These are phyloP conservation scores for Cylindricascospora bacillispora DNA, from an alignment of 1,139 yeast species.

Conservation along the genomic window DNA sequence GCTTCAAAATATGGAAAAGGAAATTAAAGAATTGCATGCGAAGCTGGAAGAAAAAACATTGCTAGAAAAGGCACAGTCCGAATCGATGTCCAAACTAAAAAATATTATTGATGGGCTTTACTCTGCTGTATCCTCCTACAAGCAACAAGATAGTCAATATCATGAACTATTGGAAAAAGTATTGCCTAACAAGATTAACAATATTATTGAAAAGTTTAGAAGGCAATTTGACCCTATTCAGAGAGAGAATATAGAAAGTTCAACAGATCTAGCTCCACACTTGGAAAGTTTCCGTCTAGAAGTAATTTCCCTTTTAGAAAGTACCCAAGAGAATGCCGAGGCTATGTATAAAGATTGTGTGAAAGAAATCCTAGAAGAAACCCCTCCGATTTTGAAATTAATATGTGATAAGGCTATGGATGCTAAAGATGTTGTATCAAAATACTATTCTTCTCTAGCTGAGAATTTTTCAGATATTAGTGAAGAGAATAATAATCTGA, in stretches of 20 bases:
- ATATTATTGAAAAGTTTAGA: conserved; percentile 11
- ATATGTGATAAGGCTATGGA: conserved; percentile 9
- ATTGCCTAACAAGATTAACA: conserved; percentile 1
- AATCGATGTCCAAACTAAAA: conserved; percentile 22
- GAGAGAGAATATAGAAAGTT: conserved; percentile 6
- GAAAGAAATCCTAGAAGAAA: conserved; percentile 12
- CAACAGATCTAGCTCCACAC: conserved; percentile 11
- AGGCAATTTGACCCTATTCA: conserved; percentile 14
- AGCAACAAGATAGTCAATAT: conserved; percentile 22
- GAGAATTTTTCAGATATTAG: conserved; percentile 21
- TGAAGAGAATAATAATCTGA: conserved; percentile 26
- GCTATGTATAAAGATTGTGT: conserved; percentile 17
- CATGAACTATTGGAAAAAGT: conserved; percentile 9
- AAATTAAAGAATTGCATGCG: conserved; percentile 71
- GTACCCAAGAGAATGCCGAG: conserved; percentile 11
- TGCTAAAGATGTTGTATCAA: conserved; percentile 7
- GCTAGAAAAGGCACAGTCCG: conserved; percentile 18
- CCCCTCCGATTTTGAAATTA: conserved; percentile 15
- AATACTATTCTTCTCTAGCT: conserved; percentile 13
- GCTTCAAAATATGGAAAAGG: conserved; percentile 82
- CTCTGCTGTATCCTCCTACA: conserved; percentile 21
- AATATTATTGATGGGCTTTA: conserved; percentile 23
- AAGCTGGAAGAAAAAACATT: conserved; percentile 43
- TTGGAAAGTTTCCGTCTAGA: conserved; percentile 15
- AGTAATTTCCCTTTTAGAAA: conserved; percentile 10